phyloP scores from a whole-genome alignment of 2,329 filamentous ascomycete species.

The Aureobasidium pullulans region DNA sequence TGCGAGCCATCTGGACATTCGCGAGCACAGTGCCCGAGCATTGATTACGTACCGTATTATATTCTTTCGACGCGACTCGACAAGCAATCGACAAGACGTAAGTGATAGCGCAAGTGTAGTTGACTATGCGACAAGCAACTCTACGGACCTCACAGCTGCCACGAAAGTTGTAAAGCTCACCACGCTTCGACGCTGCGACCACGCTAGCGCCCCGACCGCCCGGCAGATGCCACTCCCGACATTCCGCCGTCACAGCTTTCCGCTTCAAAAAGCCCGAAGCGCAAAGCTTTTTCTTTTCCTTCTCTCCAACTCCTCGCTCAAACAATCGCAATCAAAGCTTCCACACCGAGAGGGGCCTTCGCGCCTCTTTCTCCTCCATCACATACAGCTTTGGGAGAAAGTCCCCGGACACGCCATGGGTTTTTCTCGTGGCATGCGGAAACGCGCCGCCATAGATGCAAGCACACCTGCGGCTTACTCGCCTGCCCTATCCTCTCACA shows the following conservation, averaged over 20 bases:
- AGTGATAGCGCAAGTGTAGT: not conserved
- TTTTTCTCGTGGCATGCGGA: conserved; percentile 61
- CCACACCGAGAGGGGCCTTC: conserved; percentile 63
- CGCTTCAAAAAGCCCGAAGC: not conserved
- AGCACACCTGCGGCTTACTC: conserved; percentile 60
- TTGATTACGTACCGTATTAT: not conserved
- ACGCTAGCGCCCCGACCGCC: not conserved
- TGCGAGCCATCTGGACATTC: not conserved
- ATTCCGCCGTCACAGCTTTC: not conserved
- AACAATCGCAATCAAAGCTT: conserved; percentile 99
- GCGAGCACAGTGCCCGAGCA: not conserved
- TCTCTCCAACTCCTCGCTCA: conserved; percentile 73
- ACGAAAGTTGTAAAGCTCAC: conserved; percentile 3
- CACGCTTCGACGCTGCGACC: not conserved
- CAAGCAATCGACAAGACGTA: not conserved
- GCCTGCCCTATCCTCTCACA: conserved; percentile 42
- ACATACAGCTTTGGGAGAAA: conserved; percentile 94
- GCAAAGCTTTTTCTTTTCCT: not conserved
- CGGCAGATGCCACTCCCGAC: not conserved
- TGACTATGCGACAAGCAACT: not conserved
- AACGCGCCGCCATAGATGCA: conserved; percentile 99
- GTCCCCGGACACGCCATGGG: conserved; percentile 80
- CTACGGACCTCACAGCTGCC: not conserved
- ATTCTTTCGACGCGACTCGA: not conserved
- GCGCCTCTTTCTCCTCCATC: conserved; percentile 30